These are phyloP conservation scores for Moricandia moricandioides DNA, from an alignment of 345 rosid species.

Conservation along the genomic window DNA sequence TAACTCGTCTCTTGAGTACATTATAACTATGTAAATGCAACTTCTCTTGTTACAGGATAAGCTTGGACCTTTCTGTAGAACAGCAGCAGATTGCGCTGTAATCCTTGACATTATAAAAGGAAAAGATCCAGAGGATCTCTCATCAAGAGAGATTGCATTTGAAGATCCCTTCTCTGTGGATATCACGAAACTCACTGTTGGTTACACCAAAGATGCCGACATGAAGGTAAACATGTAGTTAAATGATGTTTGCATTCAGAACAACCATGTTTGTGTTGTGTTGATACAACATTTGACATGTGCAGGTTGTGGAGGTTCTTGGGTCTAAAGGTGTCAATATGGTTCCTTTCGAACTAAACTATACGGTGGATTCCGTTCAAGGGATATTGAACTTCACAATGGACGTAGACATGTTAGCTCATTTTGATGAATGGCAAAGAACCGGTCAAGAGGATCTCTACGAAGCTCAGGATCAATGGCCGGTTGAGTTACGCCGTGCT, in stretches of 20 bases:
- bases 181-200: conserved; percentile 72
- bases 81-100: conserved; percentile 55
- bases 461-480: conserved; percentile 96
- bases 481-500: conserved; percentile 65
- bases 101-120: conserved; percentile 67
- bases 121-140: conserved; percentile 72
- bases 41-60: conserved; percentile 58
- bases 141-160: conserved; percentile 68
- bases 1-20: background rate
- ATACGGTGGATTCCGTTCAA: conserved; percentile 75
- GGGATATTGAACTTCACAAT: conserved; percentile 80
- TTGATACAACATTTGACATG: background rate
- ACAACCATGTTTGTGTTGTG: background rate
- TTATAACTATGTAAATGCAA: background rate
- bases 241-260: background rate
- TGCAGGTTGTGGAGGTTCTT: conserved; percentile 70
- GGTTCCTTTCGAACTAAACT: conserved; percentile 76
- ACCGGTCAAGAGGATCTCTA: conserved; percentile 55
- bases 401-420: conserved; percentile 82
- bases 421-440: conserved; percentile 91
- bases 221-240: conserved; percentile 56
- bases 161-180: conserved; percentile 72
- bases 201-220: conserved; percentile 82
- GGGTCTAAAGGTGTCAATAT: conserved; percentile 65
- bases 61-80: conserved; percentile 70